Evolutionary conservation across 2,329 filamentous ascomycete species (phyloP), one percentile per base, ranked within the genome.

Genomic region (Paecilomyces sp.): DNA sequence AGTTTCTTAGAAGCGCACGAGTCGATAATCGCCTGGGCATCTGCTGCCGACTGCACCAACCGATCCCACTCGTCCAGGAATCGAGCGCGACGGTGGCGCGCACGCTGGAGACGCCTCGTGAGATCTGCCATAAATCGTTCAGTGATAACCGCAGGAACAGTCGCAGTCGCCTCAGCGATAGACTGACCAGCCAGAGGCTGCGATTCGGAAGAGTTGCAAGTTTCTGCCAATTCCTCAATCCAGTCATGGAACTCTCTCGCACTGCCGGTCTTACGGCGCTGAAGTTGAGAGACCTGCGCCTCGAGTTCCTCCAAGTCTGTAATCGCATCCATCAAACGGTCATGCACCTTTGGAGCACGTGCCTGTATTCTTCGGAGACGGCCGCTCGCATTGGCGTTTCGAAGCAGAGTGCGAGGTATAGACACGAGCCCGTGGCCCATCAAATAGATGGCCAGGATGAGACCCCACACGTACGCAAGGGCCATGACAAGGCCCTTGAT

Each of bases 391-490:
- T 87, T 91, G 33, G 92, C 88, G 70, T 91, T 89, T 61, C 88
- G 86, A 68, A 94, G 88, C 15, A 99, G 79, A 41, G 85, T 85
- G 64, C 93, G 83, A 0, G 94, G 94, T 60, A 99, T 89, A 1
- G 92, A 89, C 33, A 99, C 94, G 28, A 99, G 81, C 7, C 94
- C 94, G 74, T 99, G 94, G 6, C 94, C 94, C 93, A 99, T 97
- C 50, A 99, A 82, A 70, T 96, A 97, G 63, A 99, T 96, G 54
- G 92, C 94, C 57, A 97, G 81, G 3, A 93, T 82, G 67, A 99
- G 78, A 67, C 92, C 92, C 89, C 92, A 97, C 61, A 91, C 91
- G 74, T 99, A 99, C 41, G 93, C 90, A 61, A 97, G 80, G 13
- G 94, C 93, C 90, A 99, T 96, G 64, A 96, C 83, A 50, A 95